A percentile compares a stretch with the other conserved stretches of the same genome.
phyloP scores from a whole-genome alignment of 2,329 filamentous ascomycete species.

The Penicillium rolfsii region DNA sequence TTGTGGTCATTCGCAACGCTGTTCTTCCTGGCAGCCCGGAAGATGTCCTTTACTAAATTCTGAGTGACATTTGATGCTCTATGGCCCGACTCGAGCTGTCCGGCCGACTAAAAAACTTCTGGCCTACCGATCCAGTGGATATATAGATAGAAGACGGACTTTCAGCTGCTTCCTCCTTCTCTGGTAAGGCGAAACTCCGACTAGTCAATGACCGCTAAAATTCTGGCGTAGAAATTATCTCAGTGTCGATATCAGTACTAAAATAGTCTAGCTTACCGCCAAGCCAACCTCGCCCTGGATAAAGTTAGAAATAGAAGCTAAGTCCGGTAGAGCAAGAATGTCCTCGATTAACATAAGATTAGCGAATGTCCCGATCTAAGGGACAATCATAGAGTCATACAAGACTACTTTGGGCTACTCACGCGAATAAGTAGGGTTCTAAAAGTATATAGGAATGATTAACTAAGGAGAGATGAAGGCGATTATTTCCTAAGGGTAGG shows the following conservation, averaged over 20 bases:
- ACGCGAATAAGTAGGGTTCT: slow-evolving; percentile 4
- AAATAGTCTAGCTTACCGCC: slow-evolving; percentile 3
- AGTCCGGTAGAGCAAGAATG: slow-evolving; percentile 12
- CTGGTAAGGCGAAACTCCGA: background rate
- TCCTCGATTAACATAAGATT: slow-evolving; percentile 16
- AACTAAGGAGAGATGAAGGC: no score
- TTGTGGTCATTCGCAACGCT: no score
- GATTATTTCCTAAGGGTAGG: no score
- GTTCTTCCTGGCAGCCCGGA: no score
- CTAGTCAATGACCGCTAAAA: slow-evolving; percentile 11
- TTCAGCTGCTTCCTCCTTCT: background rate
- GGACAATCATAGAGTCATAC: slow-evolving; percentile 4
- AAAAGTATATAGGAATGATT: background rate
- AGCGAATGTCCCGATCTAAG: slow-evolving; percentile 13
- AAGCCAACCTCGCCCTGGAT: slow-evolving; percentile 11
- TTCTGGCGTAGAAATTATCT: slow-evolving; percentile 10
- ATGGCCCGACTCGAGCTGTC: background rate
- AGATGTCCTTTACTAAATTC: no score
- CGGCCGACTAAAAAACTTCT: background rate
- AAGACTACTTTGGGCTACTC: slow-evolving; percentile 16
- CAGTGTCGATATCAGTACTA: slow-evolving; percentile 13
- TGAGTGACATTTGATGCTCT: no score
- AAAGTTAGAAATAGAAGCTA: slow-evolving; percentile 12
- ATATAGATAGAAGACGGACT: slow-evolving; percentile 1
- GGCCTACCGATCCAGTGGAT: background rate